Evolutionary conservation across 352 stramenopile species (phyloP).

Genomic region (Peronospora belbahrii): DNA sequence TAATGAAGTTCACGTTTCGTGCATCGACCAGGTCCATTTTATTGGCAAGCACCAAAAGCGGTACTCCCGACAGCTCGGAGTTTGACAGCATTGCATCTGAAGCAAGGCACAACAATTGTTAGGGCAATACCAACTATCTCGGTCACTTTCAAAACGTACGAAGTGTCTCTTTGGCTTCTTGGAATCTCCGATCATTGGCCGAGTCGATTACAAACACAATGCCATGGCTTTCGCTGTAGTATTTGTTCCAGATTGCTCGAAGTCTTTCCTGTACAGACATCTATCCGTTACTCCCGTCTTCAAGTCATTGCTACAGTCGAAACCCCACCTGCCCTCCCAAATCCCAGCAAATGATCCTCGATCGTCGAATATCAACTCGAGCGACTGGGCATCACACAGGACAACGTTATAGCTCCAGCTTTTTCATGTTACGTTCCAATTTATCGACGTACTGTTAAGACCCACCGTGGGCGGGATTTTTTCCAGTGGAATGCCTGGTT

Average conservation of each 20-base stretch:
- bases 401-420: not conserved
- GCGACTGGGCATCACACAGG: conserved; percentile 36
- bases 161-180: conserved; percentile 84
- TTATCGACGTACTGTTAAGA: conserved; percentile 65
- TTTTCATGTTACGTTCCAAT: not conserved
- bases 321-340: conserved; percentile 73
- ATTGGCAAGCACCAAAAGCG: conserved; percentile 86
- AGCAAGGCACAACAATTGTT: conserved; percentile 4
- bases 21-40: conserved; percentile 84
- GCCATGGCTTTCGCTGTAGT: conserved; percentile 89
- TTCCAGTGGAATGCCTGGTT: conserved; percentile 81
- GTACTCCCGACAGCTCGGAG: conserved; percentile 69
- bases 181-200: conserved; percentile 76
- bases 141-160: conserved; percentile 26
- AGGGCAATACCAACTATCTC: not conserved
- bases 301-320: not conserved
- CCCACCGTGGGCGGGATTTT: conserved; percentile 89
- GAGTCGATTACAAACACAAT: conserved; percentile 89
- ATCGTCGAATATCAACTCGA: conserved; percentile 76
- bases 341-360: conserved; percentile 89
- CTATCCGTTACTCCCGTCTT: not conserved
- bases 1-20: conserved; percentile 32
- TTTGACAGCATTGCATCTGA: conserved; percentile 74
- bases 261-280: conserved; percentile 49
- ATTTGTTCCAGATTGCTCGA: conserved; percentile 90